Percentiles rank a stretch among this genome's conserved stretches.
Evolutionary conservation across 1,284 basidiomycete species (phyloP).

Genomic region (Testicularia cyperi): DNA sequence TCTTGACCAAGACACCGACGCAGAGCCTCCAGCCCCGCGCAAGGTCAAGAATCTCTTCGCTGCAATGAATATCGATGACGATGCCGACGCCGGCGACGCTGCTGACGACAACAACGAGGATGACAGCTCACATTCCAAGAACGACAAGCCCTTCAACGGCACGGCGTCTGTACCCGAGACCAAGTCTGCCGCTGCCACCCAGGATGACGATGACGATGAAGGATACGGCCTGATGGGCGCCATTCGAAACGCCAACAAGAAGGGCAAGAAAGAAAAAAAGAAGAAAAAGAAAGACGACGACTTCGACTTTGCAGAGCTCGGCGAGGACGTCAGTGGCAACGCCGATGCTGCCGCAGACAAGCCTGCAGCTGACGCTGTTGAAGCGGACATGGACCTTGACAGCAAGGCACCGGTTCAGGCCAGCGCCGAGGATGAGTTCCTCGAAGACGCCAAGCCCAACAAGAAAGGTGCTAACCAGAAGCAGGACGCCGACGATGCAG

Average conservation of each 20-base stretch:
- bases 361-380: constrained; percentile 10
- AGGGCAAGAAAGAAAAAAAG: constrained; percentile 52
- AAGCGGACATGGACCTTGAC: constrained; percentile 4
- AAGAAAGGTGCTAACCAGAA: constrained; percentile 25
- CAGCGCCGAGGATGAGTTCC: constrained; percentile 42
- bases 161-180: constrained; percentile 2
- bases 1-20: constrained; percentile 5
- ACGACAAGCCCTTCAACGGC: constrained; percentile 18
- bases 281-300: constrained; percentile 53
- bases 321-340: constrained; percentile 47
- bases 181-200: not conserved
- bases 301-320: constrained; percentile 53
- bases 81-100: constrained; percentile 12
- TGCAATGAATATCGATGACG: constrained; percentile 35
- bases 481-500: constrained; percentile 9
- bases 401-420: constrained; percentile 40
- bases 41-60: constrained; percentile 35
- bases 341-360: constrained; percentile 12
- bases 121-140: constrained; percentile 15
- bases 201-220: constrained; percentile 42
- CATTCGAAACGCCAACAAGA: constrained; percentile 39
- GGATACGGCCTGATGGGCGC: constrained; percentile 46
- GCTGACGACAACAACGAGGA: constrained; percentile 10
- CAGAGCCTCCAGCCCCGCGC: constrained; percentile 7
- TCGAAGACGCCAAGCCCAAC: constrained; percentile 28